phyloP scores from a whole-genome alignment of 2,329 filamentous ascomycete species.

The Aspergillus eucalypticola region DNA sequence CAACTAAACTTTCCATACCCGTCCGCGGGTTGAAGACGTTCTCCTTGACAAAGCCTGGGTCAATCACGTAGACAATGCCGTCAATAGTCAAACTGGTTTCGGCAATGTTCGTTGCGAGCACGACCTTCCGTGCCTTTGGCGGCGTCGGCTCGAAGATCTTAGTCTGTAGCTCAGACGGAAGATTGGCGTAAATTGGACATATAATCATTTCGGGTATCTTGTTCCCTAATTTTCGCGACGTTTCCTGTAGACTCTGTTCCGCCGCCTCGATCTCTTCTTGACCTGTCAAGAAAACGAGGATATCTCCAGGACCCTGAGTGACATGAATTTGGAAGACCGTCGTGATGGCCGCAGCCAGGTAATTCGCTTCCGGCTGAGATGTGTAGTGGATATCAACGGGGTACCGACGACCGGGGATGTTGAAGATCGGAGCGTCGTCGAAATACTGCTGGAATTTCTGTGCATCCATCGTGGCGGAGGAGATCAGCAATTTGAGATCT shows the following conservation, averaged over 20 bases:
- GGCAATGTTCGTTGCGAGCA: conserved; percentile 94
- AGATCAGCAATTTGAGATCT: conserved; percentile 87
- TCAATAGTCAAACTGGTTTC: conserved; percentile 96
- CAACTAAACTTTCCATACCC: conserved; percentile 87
- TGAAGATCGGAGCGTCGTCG: conserved; percentile 89
- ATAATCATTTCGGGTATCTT: conserved; percentile 85
- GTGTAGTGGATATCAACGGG: conserved; percentile 92
- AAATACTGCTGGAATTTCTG: conserved; percentile 91
- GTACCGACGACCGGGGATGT: conserved; percentile 85
- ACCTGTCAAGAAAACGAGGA: conserved; percentile 90
- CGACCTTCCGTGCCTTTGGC: conserved; percentile 80
- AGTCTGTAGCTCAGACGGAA: conserved; percentile 85
- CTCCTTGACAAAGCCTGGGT: conserved; percentile 93
- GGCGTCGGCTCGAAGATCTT: conserved; percentile 96
- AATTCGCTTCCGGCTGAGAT: conserved; percentile 88
- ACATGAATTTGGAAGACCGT: conserved; percentile 96
- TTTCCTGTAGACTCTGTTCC: conserved; percentile 80
- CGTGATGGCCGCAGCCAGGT: conserved; percentile 84
- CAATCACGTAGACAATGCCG: conserved; percentile 93
- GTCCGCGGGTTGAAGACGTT: conserved; percentile 89
- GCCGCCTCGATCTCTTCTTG: conserved; percentile 95
- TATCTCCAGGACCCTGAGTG: conserved; percentile 80
- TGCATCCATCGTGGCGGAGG: conserved; percentile 91
- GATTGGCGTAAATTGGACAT: conserved; percentile 89
- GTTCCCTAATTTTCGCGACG: conserved; percentile 79